Evolutionary conservation across 306 rosid species (phyloP), one percentile per base, ranked within the genome.

Genomic region (Glycine soja): DNA sequence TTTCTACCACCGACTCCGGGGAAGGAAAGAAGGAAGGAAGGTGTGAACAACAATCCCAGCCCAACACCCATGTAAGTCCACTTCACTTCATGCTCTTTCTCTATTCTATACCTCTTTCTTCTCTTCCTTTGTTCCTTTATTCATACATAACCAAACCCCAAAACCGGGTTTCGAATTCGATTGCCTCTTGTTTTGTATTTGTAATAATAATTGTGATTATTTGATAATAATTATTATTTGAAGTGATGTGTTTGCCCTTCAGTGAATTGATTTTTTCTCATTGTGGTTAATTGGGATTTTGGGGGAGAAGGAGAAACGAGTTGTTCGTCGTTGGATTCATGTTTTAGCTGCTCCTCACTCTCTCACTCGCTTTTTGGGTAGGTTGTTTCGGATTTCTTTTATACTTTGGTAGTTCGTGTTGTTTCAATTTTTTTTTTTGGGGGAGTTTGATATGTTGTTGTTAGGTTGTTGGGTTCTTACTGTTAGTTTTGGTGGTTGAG

Each of bases 401-500:
- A 15, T 42, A 8, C 32, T 32, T 58, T 1, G 4, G 6, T 47
- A 8, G 51, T 59, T 19, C 18, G 13, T 63, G 50, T 48, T 58
- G 6, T 48, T 2, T 40, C 61, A 14, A 43, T 79, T 6, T 78
- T 7, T 34, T 15, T 58, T 40, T 0, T 50, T 52, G 32, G 73
- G 42, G n/a, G 59, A 38, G 40, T 61, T 47, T 71, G 36, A 2
- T 46, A 24, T 79, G 43, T 64, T 63, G 70, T 42, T 48, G 13
- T 59, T 70, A 3, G 46, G 72, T 63, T 71, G 6, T 72, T 32
- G 56, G 66, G 46, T 53, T 38, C 3, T 34, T 64, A 1, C 16
- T 70, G 51, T 79, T 82, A 24, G 18, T 53, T 79, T 74, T 24
- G 77, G 78, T 54, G 57, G n/a, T 15, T 34, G 72, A 67, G 68